These are phyloP conservation scores for Lolium perenne DNA, from an alignment of 176 grass and related monocot genomes.

Conservation along the genomic window DNA sequence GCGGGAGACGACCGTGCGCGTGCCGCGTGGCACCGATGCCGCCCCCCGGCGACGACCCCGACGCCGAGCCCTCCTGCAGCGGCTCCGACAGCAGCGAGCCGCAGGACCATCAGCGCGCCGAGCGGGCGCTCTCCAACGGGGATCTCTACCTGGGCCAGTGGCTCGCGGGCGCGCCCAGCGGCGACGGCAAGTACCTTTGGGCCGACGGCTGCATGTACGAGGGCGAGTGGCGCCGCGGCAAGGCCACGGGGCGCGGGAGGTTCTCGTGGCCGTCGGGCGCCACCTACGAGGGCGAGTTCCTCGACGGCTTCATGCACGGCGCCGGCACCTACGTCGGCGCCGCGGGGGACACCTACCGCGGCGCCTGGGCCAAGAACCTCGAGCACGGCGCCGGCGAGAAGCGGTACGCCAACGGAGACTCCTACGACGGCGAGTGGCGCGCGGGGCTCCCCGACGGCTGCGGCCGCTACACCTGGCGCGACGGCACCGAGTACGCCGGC, in stretches of 20 bases:
- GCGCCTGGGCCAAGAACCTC: constrained; percentile 84
- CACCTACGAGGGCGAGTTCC: constrained; percentile 91
- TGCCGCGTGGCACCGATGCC: constrained; percentile 64
- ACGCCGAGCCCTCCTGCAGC: constrained; percentile 51
- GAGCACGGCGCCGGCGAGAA: constrained; percentile 80
- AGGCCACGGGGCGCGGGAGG: constrained; percentile 66
- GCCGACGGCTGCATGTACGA: constrained; percentile 89
- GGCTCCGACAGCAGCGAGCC: constrained; percentile 23
- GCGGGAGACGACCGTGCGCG: constrained; percentile 35
- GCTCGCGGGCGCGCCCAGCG: constrained; percentile 63
- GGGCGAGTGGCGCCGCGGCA: constrained; percentile 78
- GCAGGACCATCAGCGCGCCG: constrained; percentile 32
- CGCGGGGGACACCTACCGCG: constrained; percentile 79
- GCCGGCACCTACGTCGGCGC: constrained; percentile 68
- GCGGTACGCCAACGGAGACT: constrained; percentile 79
- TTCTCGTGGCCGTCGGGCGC: constrained; percentile 86
- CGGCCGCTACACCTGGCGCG: constrained; percentile 71
- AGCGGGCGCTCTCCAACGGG: constrained; percentile 63
- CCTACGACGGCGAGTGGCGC: constrained; percentile 83
- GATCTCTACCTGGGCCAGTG: constrained; percentile 79
- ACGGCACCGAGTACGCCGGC: constrained; percentile 77
- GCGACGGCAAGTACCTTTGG: constrained; percentile 82
- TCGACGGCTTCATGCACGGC: constrained; percentile 77
- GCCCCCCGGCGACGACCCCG: constrained; percentile 55
- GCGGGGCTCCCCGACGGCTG: constrained; percentile 70